Conservation (phyloP, 2,329 filamentous ascomycete genomes). For the Lachnellula occidentalis region DNA sequence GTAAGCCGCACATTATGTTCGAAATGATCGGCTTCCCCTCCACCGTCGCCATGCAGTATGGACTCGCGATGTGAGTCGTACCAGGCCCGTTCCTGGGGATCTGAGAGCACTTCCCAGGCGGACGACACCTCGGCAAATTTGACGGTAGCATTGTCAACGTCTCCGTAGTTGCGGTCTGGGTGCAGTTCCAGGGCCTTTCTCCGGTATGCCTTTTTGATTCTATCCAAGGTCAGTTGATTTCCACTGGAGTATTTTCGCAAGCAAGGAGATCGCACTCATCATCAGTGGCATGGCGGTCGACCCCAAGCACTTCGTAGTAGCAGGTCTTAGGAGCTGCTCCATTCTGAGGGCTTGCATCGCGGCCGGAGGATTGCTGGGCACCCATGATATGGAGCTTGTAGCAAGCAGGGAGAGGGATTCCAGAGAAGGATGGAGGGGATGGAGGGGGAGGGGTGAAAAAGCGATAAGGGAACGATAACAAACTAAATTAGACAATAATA, state of each 20-base stretch:
- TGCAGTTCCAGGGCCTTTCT: slow-evolving; percentile 88
- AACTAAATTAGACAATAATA: too few species aligned
- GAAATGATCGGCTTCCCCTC: slow-evolving; percentile 43
- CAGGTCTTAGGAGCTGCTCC: slow-evolving; percentile 51
- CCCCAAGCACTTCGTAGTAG: slow-evolving; percentile 78
- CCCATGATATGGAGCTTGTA: slow-evolving; percentile 17
- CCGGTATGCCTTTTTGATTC: slow-evolving; percentile 90
- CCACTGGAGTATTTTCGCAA: neutral
- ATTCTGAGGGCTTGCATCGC: slow-evolving; percentile 6
- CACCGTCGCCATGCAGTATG: slow-evolving; percentile 57
- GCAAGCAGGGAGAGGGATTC: too few species aligned
- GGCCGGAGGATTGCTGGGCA: slow-evolving; percentile 25
- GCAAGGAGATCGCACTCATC: slow-evolving; percentile 58
- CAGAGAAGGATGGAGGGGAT: too few species aligned
- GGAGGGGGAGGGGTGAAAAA: neutral
- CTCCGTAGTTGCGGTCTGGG: slow-evolving; percentile 86
- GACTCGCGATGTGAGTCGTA: slow-evolving; percentile 91
- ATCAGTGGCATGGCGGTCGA: slow-evolving; percentile 68
- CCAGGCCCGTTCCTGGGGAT: slow-evolving; percentile 93
- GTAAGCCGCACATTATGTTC: slow-evolving; percentile 70
- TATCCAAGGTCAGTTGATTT: slow-evolving; percentile 32
- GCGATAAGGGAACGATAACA: neutral
- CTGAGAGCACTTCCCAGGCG: slow-evolving; percentile 92
- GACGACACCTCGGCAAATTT: slow-evolving; percentile 89
- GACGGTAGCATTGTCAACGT: slow-evolving; percentile 75